Evolutionary conservation across 352 stramenopile species (phyloP).

Genomic region (Globisporangium spiculum): DNA sequence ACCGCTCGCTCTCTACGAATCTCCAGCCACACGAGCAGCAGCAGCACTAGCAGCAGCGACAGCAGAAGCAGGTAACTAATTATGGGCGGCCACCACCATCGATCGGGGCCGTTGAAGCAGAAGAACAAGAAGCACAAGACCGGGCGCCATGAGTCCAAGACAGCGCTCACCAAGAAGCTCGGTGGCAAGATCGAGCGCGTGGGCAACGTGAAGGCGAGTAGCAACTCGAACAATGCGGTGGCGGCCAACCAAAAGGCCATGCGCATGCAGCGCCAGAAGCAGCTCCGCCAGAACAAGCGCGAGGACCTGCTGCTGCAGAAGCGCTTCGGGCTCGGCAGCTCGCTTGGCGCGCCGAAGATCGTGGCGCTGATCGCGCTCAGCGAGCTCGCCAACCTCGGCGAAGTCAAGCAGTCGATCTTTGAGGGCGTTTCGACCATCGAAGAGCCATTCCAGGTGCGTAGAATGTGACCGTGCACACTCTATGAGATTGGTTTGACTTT

Average conservation of each 20-base stretch:
- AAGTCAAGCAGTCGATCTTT: slow-evolving; percentile 69
- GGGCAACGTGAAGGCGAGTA: slow-evolving; percentile 35
- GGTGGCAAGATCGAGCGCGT: slow-evolving; percentile 76
- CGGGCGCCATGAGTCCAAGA: slow-evolving; percentile 83
- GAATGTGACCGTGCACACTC: background rate
- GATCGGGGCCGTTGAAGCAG: slow-evolving; percentile 87
- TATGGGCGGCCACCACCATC: slow-evolving; percentile 83
- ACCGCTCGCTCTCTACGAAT: background rate
- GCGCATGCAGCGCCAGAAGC: slow-evolving; percentile 81
- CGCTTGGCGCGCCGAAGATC: slow-evolving; percentile 76
- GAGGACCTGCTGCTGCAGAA: slow-evolving; percentile 82
- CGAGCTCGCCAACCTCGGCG: slow-evolving; percentile 50
- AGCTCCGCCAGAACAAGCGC: slow-evolving; percentile 81
- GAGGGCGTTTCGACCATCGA: slow-evolving; percentile 55
- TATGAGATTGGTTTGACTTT: background rate
- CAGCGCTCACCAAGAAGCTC: slow-evolving; percentile 52
- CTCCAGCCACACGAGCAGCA: background rate
- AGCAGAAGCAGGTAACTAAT: background rate
- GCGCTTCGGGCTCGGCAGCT: slow-evolving; percentile 73
- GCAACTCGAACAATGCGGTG: slow-evolving; percentile 42
- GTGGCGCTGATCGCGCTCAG: slow-evolving; percentile 84
- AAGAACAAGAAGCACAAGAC: slow-evolving; percentile 92
- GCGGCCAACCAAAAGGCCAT: slow-evolving; percentile 67
- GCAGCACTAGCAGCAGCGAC: background rate
- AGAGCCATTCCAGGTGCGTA: slow-evolving; percentile 31